Conservation (phyloP, 805 yeast genomes). For the Kuraishia cidri region DNA sequence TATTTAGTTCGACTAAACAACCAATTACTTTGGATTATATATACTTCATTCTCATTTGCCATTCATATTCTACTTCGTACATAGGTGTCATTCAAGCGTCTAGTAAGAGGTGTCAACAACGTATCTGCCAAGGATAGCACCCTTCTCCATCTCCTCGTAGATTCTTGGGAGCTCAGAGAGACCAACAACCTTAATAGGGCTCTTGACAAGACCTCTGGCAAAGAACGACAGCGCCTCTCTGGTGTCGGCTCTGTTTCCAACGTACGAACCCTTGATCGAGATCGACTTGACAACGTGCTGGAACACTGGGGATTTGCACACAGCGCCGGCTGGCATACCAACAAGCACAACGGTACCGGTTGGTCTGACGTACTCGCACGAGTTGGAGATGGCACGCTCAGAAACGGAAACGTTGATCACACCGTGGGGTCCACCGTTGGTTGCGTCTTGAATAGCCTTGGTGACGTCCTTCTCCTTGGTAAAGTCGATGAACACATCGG, state of each 20-base stretch:
- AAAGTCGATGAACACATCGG: slow-evolving; percentile 55
- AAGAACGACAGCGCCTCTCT: slow-evolving; percentile 70
- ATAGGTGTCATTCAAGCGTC: slow-evolving; percentile 5
- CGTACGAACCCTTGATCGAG: slow-evolving; percentile 73
- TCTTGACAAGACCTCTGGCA: slow-evolving; percentile 49
- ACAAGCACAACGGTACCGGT: slow-evolving; percentile 57
- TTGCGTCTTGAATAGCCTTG: slow-evolving; percentile 26
- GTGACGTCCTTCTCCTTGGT: slow-evolving; percentile 31
- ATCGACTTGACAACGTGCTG: slow-evolving; percentile 65
- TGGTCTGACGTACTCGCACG: slow-evolving; percentile 50
- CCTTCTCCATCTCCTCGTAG: slow-evolving; percentile 72
- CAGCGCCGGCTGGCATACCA: slow-evolving; percentile 75
- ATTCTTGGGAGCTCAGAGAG: slow-evolving; percentile 62
- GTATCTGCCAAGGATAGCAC: slow-evolving; percentile 81
- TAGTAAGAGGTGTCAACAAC: slow-evolving; percentile 73
- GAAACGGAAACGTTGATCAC: slow-evolving; percentile 58
- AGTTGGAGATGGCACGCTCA: slow-evolving; percentile 38
- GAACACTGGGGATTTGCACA: slow-evolving; percentile 62
- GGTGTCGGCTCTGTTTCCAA: slow-evolving; percentile 85
- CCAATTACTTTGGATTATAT: too few species aligned
- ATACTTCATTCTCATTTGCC: too few species aligned
- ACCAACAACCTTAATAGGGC: slow-evolving; percentile 58
- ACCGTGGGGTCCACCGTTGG: slow-evolving; percentile 54
- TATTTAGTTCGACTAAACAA: too few species aligned
- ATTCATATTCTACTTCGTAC: too few species aligned